Base-by-base conservation (phyloP, 371 early-diverging fungal species). In the Phascolomyces articulosus region DNA sequence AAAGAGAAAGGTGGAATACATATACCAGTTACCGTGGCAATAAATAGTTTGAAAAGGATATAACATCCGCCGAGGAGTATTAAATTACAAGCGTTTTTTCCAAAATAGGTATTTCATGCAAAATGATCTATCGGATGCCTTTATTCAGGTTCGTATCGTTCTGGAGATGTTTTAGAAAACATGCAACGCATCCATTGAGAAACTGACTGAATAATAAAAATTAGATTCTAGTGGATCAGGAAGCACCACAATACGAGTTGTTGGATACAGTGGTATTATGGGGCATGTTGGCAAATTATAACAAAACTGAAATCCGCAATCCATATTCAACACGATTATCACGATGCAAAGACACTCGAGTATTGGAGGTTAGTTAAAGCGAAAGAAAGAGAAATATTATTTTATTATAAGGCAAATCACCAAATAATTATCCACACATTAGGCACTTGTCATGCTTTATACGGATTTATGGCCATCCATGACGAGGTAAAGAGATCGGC, bases 261-360 rank as follows among this genome's bases (percentile, higher is more conserved):
- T 68, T 70, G 38, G 72, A 82, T 55, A 64, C 73, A 2, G 65
- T 83, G 47, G 77, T 78, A 63, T 53, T 86, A 20, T 65, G 83
- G 58, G 77, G 77, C 2, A 62, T 86, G 62, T 68, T 86, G 49
- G 76, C 83, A 23, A 86, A 82, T 61, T 86, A 86, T 66, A 86
- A 83, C 77, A 86, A 82, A 48, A 78, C 82, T 40, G 86, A 86
- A 66, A 65, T 70, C 24, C 70, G 72, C 54, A 86, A 86, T 58
- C 76, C 77, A 9, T 83, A 84, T 56, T 65, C 80, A 20, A 38
- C 56, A 16, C 66, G 65, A 24, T 63, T 83, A 21, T 47, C 74
- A n/a, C 68, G 60, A 8, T 64, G 75, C 54, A 70, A 68, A 23
- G 72, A 83, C 21, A 59, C 48, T 3, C 48, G 53, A 10, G 66